Base-by-base conservation (phyloP, 2,329 filamentous ascomycete species). In the Penicillium fuscoglaucum region DNA sequence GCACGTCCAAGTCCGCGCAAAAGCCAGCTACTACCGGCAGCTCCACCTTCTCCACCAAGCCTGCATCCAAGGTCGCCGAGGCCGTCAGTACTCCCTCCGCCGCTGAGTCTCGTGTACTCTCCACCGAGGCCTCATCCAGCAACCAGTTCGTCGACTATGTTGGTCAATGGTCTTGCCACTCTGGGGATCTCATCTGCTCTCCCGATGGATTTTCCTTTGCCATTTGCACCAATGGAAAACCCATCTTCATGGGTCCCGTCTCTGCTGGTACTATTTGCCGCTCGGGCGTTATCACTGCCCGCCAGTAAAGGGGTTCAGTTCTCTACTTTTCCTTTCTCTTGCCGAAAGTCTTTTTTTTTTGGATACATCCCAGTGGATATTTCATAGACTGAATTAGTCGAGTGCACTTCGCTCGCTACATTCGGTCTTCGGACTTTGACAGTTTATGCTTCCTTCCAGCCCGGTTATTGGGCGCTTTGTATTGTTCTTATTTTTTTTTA, bases 191-290 rank as follows among this genome's bases (percentile, higher is more conserved):
- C 39, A 59, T 72, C 26, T 78, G 76, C 53, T 65, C 70, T 17
- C 59, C 65, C 0, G 66, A 72, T 48, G 74, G 70, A 6, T 62
- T 50, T 2, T 60, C 66, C 21, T 78, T 74, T 69, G 73, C 70
- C 17, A 65, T 75, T 57, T 77, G 74, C 64, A 61, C 61, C 48
- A 57, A 70, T 49, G 68, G 67, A n/a, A 52, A 41, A 0, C 66
- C 72, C 6, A 53, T 73, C 43, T 65, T 64, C 59, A 78, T 78
- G 76, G 76, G 76, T 5, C 49, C 64, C 26, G 76, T 78, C 12
- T 74, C 76, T 28, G 59, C 70, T 4, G 76, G 76, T 7, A 78
- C 71, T 31, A 52, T 55, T 12, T 78, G 76, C 60, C 59, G 59
- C 1, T 56, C 68, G 12, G 73, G 73, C 24, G 28, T 60, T 58